These are phyloP conservation scores for Colletotrichum camelliae DNA, from an alignment of 2,329 filamentous ascomycete species.

Conservation along the genomic window DNA sequence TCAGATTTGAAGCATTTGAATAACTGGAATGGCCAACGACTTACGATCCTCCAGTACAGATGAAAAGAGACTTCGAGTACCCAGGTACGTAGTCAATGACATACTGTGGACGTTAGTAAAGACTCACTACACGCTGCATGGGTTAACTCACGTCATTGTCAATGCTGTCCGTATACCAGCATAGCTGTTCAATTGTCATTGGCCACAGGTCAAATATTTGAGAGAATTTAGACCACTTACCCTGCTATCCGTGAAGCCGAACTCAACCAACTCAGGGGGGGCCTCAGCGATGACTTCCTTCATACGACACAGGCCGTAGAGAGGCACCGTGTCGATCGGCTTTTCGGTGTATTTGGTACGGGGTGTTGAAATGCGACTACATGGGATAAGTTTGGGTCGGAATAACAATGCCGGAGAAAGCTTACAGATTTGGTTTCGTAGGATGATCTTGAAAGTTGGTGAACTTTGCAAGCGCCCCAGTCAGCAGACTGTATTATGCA, in stretches of 20 bases:
- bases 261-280: conserved; percentile 27
- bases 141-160: not conserved
- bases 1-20: not conserved
- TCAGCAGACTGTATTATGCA: not conserved
- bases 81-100: not conserved
- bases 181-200: not conserved
- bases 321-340: conserved; percentile 27
- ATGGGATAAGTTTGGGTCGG: not conserved
- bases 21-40: not conserved
- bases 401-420: not conserved
- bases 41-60: not conserved
- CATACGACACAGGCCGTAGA: conserved; percentile 27
- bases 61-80: not conserved
- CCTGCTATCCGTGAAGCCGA: conserved; percentile 27
- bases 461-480: not conserved
- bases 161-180: conserved; percentile 15
- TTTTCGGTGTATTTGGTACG: conserved; percentile 27
- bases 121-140: not conserved
- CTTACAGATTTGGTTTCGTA: not conserved
- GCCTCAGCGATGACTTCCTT: conserved; percentile 26
- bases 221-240: not conserved
- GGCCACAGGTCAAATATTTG: not conserved
- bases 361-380: conserved; percentile 22
- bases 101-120: not conserved
- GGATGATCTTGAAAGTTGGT: not conserved